Conservation (phyloP, 73 alveolate genomes). For the Paramecium octaurelia region DNA sequence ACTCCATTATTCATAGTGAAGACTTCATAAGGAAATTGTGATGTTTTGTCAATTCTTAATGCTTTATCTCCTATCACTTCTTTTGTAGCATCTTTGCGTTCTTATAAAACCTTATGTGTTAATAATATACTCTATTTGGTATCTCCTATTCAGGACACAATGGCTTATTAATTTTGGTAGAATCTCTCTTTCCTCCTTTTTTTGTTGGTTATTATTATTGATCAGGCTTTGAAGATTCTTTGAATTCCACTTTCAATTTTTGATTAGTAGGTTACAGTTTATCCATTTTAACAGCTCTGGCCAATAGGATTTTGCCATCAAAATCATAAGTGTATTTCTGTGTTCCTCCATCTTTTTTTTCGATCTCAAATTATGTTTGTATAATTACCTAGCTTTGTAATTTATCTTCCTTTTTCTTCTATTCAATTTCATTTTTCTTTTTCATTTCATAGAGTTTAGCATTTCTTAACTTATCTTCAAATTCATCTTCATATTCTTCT, state of each 20-base stretch:
- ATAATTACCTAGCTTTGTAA: neutral
- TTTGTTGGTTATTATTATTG: neutral
- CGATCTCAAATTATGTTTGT: neutral
- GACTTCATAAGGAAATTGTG: slow-evolving; percentile 33
- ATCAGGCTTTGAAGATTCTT: neutral
- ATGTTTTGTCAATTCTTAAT: slow-evolving; percentile 1
- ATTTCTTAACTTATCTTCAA: slow-evolving; percentile 34
- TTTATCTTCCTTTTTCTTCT: slow-evolving; percentile 24
- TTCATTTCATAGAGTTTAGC: slow-evolving; percentile 44
- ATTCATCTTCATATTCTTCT: slow-evolving; percentile 28
- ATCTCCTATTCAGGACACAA: neutral
- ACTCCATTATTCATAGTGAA: slow-evolving; percentile 45
- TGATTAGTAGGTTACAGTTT: slow-evolving; percentile 26
- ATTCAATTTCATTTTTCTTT: slow-evolving; percentile 18
- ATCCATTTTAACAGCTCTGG: slow-evolving; percentile 7
- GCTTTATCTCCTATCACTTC: slow-evolving; percentile 48
- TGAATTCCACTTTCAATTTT: neutral
- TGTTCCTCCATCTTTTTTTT: slow-evolving; percentile 40
- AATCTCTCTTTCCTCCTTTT: neutral
- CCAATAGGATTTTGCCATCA: slow-evolving; percentile 36
- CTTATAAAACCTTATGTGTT: slow-evolving; percentile 23
- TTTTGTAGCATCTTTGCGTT: slow-evolving; percentile 24
- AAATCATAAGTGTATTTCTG: slow-evolving; percentile 31
- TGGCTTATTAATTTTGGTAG: neutral
- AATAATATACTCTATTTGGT: slow-evolving; percentile 9